A percentile compares a stretch with the other conserved stretches of the same genome.
These are phyloP conservation scores for Phytophthora uliginosa DNA, from an alignment of 352 stramenopile species.

Conservation along the genomic window DNA sequence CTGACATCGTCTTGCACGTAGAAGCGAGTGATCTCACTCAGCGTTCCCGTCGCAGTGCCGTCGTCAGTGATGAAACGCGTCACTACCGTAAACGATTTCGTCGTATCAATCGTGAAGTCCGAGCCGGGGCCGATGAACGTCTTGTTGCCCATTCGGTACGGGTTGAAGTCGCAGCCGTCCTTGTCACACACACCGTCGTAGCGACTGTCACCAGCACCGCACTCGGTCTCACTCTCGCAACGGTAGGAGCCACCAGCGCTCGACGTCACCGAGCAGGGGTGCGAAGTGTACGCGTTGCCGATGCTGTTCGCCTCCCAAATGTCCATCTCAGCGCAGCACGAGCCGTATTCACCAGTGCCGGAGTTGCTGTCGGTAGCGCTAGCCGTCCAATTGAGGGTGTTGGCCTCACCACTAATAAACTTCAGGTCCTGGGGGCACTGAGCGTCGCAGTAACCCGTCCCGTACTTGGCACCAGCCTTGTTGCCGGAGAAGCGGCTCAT, in stretches of 20 bases:
- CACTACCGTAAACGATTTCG: conserved; percentile 13
- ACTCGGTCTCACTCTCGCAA: conserved; percentile 12
- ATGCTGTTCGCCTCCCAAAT: conserved; percentile 57
- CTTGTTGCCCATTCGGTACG: conserved; percentile 16
- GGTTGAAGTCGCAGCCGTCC: conserved; percentile 17
- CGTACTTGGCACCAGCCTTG: conserved; percentile 1
- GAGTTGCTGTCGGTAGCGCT: conserved; percentile 37
- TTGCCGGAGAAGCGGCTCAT: conserved; percentile 17
- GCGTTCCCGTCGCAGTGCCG: conserved; percentile 6
- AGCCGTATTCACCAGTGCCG: conserved; percentile 45
- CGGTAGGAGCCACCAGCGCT: conserved; percentile 36
- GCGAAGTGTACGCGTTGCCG: conserved; percentile 44
- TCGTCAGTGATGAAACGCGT: conserved; percentile 20
- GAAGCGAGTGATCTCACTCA: conserved; percentile 14
- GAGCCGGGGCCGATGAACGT: conserved; percentile 13
- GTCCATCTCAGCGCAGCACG: conserved; percentile 63
- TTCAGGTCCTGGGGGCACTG: conserved; percentile 65
- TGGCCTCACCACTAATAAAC: conserved; percentile 64
- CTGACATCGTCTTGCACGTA: conserved; percentile 19
- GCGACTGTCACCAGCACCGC: conserved; percentile 5
- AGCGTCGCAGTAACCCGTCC: conserved; percentile 41
- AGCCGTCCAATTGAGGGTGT: conserved; percentile 46
- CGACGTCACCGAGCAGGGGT: conserved; percentile 39
- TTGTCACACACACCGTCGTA: conserved; percentile 16
- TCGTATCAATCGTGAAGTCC: conserved; percentile 15